Conservation (phyloP, 1,284 basidiomycete genomes). For the Heterobasidion occidentale region DNA sequence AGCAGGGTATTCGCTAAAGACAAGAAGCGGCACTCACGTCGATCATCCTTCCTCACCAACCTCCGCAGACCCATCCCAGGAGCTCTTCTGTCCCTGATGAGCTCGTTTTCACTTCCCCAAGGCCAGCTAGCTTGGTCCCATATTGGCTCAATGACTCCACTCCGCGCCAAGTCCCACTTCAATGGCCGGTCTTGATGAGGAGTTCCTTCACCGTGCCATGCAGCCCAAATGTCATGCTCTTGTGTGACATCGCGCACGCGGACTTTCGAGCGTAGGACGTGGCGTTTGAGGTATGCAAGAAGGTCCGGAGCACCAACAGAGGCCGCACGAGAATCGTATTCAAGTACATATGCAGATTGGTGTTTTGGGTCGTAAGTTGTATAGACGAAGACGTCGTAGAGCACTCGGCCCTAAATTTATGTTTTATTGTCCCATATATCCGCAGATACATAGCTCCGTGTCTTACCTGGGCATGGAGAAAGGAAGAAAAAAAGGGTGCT, state of each 20-base stretch:
- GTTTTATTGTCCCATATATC: neutral
- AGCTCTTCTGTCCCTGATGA: slow-evolving; percentile 66
- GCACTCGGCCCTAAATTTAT: slow-evolving; percentile 68
- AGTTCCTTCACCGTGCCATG: slow-evolving; percentile 47
- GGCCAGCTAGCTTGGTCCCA: slow-evolving; percentile 50
- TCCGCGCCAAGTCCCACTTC: slow-evolving; percentile 54
- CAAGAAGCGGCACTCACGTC: slow-evolving; percentile 47
- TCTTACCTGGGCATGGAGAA: slow-evolving; percentile 79
- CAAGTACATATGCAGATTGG: slow-evolving; percentile 59
- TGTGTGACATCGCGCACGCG: slow-evolving; percentile 71
- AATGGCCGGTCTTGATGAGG: slow-evolving; percentile 23
- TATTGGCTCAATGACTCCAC: slow-evolving; percentile 61
- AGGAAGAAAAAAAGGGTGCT: slow-evolving; percentile 67
- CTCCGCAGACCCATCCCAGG: slow-evolving; percentile 71
- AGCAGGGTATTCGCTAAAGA: neutral
- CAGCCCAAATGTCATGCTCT: slow-evolving; percentile 73
- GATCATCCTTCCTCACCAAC: slow-evolving; percentile 61
- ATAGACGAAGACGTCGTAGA: slow-evolving; percentile 87
- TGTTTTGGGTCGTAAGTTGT: slow-evolving; percentile 42
- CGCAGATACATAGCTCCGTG: too few relatives aligned
- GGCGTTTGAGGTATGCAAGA: slow-evolving; percentile 67
- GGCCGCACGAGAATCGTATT: slow-evolving; percentile 48
- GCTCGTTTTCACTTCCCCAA: slow-evolving; percentile 48
- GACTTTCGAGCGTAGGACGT: slow-evolving; percentile 87
- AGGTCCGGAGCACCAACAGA: slow-evolving; percentile 49